Percentiles rank a stretch among this genome's conserved stretches.
phyloP scores from a whole-genome alignment of 441 rosid species.

The Erysimum pusillum region DNA sequence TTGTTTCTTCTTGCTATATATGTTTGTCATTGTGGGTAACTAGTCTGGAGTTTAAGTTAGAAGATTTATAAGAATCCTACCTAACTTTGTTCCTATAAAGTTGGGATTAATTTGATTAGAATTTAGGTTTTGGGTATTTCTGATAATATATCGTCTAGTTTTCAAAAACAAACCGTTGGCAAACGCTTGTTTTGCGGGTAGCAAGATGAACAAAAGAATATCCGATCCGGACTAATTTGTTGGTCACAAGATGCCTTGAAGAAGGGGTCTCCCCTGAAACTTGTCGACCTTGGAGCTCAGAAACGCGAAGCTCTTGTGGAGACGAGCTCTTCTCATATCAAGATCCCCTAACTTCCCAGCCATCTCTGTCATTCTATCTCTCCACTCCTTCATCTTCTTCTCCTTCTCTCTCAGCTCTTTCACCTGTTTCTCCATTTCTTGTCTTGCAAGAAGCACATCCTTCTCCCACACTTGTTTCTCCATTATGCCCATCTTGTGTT shows the following conservation, averaged over 20 bases:
- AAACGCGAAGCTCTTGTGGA: constrained; percentile 41
- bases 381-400: constrained; percentile 31
- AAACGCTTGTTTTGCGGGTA: constrained; percentile 14
- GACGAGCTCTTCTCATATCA: constrained; percentile 36
- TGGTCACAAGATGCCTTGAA: constrained; percentile 41
- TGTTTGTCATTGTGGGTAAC: not conserved
- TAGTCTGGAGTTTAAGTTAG: no score
- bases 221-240: not conserved
- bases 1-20: not conserved
- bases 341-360: constrained; percentile 38
- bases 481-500: constrained; percentile 14
- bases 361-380: constrained; percentile 39
- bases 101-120: constrained; percentile 23
- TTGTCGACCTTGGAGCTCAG: constrained; percentile 42
- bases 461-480: constrained; percentile 35
- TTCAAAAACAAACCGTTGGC: constrained; percentile 8
- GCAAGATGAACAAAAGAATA: constrained; percentile 22
- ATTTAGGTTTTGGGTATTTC: not conserved
- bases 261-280: constrained; percentile 39
- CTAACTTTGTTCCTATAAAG: not conserved
- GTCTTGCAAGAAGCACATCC: constrained; percentile 26
- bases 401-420: constrained; percentile 38
- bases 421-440: constrained; percentile 36
- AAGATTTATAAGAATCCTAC: not conserved
- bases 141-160: not conserved